These are phyloP conservation scores for Acanthamoeba triangularis DNA, from an alignment of 208 protist species.

Conservation along the genomic window DNA sequence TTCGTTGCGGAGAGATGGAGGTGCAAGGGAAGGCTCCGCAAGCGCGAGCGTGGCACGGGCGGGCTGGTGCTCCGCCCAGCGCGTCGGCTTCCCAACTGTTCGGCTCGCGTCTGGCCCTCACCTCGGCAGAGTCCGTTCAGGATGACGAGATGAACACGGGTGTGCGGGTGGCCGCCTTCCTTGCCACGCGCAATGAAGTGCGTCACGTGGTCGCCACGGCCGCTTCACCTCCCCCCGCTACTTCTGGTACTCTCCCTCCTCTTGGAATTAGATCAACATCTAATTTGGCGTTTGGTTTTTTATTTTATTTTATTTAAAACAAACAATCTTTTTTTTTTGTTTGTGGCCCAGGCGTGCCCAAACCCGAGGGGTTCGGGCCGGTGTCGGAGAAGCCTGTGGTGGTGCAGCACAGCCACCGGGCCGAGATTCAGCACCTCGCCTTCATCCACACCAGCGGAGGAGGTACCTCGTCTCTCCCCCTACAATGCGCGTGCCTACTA, in stretches of 20 bases:
- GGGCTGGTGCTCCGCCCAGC: not conserved
- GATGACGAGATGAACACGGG: not conserved
- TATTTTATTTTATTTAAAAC: not conserved
- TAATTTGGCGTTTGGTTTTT: not conserved
- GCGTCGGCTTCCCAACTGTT: slow-evolving; percentile 15
- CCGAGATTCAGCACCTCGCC: slow-evolving; percentile 24
- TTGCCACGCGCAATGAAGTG: not conserved
- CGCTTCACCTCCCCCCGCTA: not conserved
- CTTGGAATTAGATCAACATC: not conserved
- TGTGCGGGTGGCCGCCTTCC: not conserved
- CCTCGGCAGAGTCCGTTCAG: not conserved
- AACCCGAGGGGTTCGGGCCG: not conserved
- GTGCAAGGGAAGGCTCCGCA: not conserved
- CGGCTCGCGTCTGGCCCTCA: not conserved
- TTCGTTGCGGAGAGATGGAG: not conserved
- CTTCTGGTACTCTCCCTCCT: not conserved
- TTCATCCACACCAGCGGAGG: not conserved
- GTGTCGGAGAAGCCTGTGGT: not conserved
- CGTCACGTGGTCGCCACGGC: not conserved
- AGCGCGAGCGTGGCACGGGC: not conserved
- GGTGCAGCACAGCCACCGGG: slow-evolving; percentile 1
- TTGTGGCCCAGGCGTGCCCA: not conserved
- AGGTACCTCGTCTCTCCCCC: not conserved
- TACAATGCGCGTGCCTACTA: too few relatives aligned
- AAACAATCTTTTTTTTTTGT: too few relatives aligned